Evolutionary conservation across 179 eudicot genomes (phyloP).

Genomic region (Heliamphora pulchella): DNA sequence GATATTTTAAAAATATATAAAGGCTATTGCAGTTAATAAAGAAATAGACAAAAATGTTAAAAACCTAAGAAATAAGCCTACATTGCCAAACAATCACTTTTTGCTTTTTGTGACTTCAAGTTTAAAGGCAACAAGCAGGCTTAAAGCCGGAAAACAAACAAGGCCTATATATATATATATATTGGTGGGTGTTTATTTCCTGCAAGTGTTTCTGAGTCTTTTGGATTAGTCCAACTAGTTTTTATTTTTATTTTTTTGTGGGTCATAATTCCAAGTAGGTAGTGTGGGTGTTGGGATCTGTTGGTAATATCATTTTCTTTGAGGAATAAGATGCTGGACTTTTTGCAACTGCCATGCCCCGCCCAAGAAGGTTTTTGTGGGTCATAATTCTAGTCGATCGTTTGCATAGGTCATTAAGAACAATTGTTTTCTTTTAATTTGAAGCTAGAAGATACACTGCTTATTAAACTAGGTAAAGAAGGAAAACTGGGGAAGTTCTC

Average conservation of each 20-base stretch:
- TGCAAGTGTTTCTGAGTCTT: background rate
- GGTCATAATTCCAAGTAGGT: too few relatives aligned
- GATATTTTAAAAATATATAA: too few relatives aligned
- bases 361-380: background rate
- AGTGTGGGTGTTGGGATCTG: background rate
- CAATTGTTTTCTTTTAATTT: background rate
- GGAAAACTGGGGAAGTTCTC: background rate
- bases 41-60: too few relatives aligned
- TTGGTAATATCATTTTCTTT: background rate
- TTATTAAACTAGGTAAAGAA: background rate
- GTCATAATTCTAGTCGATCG: background rate
- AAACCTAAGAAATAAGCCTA: too few relatives aligned
- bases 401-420: background rate
- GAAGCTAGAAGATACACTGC: background rate
- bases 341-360: background rate
- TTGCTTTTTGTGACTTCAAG: too few relatives aligned
- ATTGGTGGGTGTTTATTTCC: background rate
- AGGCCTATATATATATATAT: too few relatives aligned
- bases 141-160: too few relatives aligned
- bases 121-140: too few relatives aligned
- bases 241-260: background rate
- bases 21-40: too few relatives aligned
- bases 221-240: background rate
- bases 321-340: background rate
- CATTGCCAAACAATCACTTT: too few relatives aligned